A percentile compares a stretch with the other conserved stretches of the same genome.
phyloP scores from a whole-genome alignment of 164 flowering plant genomes.

The Magnolia officinalis region DNA sequence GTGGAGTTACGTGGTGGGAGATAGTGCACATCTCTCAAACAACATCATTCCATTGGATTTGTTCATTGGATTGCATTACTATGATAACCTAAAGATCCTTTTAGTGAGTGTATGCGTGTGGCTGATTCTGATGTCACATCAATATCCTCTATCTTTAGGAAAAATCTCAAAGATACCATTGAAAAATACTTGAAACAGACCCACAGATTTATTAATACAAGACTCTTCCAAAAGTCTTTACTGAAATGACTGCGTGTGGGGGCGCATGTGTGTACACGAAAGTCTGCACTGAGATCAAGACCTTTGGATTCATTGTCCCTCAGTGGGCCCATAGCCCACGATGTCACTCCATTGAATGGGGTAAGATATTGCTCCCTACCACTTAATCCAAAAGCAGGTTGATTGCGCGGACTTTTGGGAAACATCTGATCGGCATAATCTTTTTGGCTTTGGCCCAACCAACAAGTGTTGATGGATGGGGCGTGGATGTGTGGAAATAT shows the following conservation, averaged over 20 bases:
- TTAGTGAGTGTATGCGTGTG: neutral
- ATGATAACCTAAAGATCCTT: constrained; percentile 3
- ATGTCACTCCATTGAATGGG: no score
- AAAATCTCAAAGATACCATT: constrained; percentile 2
- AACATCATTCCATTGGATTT: neutral
- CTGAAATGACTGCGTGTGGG: neutral
- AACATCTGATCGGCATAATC: no score
- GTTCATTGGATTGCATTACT: neutral
- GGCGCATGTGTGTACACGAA: neutral
- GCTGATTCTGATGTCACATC: constrained; percentile 8
- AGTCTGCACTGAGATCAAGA: neutral
- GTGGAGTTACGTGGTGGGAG: neutral
- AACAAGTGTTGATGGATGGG: no score
- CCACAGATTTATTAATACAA: neutral
- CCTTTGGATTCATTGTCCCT: neutral
- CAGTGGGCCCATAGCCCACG: neutral
- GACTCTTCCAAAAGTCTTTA: neutral
- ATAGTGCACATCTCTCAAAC: neutral
- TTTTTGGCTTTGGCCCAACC: no score
- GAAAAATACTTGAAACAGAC: neutral
- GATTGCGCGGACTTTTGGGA: no score
- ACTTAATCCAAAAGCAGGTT: no score
- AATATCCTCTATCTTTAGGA: neutral
- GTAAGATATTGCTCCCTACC: no score
- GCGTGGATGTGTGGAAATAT: no score